Evolutionary conservation across 148 eudicot species (phyloP).

Genomic region (Rhododendron simsii): DNA sequence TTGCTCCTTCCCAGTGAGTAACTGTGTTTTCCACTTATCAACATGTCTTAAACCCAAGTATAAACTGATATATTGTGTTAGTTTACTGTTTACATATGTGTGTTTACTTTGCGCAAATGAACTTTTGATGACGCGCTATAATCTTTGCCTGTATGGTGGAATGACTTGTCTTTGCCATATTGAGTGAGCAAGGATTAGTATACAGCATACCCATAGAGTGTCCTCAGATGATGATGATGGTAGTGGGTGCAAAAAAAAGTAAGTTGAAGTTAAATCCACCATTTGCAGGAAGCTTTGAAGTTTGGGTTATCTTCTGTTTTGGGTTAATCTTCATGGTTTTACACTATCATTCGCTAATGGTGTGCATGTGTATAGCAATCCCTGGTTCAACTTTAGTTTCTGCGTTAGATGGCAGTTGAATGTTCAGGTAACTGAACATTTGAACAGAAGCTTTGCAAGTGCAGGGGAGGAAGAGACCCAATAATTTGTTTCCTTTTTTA

Average conservation of each 20-base stretch:
- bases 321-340: neutral
- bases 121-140: neutral
- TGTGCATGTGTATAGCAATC: neutral
- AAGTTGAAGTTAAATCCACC: neutral
- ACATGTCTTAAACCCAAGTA: neutral
- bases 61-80: neutral
- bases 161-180: neutral
- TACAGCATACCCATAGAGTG: neutral
- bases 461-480: neutral
- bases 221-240: neutral
- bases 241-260: neutral
- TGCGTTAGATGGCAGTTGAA: too few species aligned
- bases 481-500: neutral
- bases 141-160: neutral
- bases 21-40: neutral
- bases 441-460: neutral
- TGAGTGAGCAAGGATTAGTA: neutral
- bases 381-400: neutral
- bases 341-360: neutral
- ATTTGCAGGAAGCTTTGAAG: neutral
- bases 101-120: neutral
- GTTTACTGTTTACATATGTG: neutral
- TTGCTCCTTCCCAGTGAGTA: constrained; percentile 87
- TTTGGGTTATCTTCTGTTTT: neutral
- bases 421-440: neutral